Evolutionary conservation across 2,329 filamentous ascomycete genomes (phyloP).

Genomic region (Hypoxylon sp.): DNA sequence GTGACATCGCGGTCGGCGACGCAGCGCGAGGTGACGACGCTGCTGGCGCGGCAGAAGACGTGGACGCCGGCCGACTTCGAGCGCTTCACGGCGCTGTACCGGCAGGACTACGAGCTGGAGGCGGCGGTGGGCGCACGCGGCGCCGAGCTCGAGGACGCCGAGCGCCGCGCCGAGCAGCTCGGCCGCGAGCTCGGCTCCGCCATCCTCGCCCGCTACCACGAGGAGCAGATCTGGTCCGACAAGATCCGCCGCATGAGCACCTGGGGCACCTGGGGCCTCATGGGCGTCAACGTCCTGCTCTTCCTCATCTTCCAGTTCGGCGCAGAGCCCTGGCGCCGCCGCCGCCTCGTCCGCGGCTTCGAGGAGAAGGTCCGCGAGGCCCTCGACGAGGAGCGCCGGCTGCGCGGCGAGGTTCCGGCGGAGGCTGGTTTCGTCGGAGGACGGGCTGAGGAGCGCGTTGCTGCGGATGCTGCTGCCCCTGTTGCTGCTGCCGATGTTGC

Average conservation of each 20-base stretch:
- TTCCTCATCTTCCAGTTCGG: constrained; percentile 87
- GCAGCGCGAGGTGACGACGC: constrained; percentile 92
- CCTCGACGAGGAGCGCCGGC: constrained; percentile 69
- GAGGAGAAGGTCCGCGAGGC: constrained; percentile 77
- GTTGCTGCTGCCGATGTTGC: constrained; percentile 12
- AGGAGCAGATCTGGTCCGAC: constrained; percentile 99
- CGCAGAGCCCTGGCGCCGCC: constrained; percentile 90
- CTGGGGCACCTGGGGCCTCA: constrained; percentile 97
- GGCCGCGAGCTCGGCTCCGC: constrained; percentile 78
- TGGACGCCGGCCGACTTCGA: constrained; percentile 91
- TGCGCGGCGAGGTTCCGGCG: constrained; percentile 51
- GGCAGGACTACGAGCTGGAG: constrained; percentile 92
- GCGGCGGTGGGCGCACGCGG: constrained; percentile 78
- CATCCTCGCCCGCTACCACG: constrained; percentile 92
- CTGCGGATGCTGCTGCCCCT: constrained; percentile 14
- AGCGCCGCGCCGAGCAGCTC: constrained; percentile 81
- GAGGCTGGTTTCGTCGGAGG: background rate
- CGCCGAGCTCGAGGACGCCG: constrained; percentile 75
- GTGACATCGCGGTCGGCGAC: constrained; percentile 84
- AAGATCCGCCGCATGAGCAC: constrained; percentile 95
- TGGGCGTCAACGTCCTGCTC: constrained; percentile 93
- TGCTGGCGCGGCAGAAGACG: constrained; percentile 91
- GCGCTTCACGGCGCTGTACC: constrained; percentile 91
- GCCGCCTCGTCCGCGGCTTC: constrained; percentile 81
- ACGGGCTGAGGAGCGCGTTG: constrained; percentile 10